A percentile compares a stretch with the other conserved stretches of the same genome.
Evolutionary conservation across 768 basidiomycete species (phyloP).

Genomic region (Tremella fuciformis): DNA sequence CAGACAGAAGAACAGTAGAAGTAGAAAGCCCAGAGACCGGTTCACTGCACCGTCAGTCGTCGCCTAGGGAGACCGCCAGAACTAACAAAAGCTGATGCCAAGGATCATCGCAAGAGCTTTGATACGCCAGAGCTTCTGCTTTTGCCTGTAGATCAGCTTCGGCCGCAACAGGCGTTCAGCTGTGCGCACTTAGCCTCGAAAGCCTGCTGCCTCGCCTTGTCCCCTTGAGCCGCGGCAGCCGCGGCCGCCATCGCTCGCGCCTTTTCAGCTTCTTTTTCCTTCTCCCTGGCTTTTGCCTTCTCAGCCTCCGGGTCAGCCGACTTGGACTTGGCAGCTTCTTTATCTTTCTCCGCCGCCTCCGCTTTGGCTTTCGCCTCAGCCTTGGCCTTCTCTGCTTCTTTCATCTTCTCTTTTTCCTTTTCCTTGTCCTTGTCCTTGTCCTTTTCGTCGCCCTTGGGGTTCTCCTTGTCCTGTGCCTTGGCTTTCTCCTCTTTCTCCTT

Average conservation of each 20-base stretch:
- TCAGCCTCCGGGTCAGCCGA: conserved; percentile 17
- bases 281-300: conserved; percentile 9
- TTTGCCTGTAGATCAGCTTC: conserved; percentile 28
- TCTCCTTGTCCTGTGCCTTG: conserved; percentile 21
- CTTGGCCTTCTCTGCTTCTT: conserved; percentile 24
- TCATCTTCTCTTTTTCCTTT: conserved; percentile 24
- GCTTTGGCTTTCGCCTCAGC: conserved; percentile 20
- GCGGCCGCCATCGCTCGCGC: conserved; percentile 1
- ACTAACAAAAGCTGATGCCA: conserved; percentile 45
- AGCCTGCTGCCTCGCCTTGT: conserved; percentile 8
- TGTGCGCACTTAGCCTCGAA: conserved; percentile 28
- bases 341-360: conserved; percentile 19
- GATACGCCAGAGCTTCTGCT: conserved; percentile 42
- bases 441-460: conserved; percentile 8
- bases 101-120: conserved; percentile 44
- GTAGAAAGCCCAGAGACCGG: conserved; percentile 34
- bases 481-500: conserved; percentile 23
- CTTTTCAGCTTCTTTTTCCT: conserved; percentile 14
- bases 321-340: conserved; percentile 20
- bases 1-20: conserved; percentile 38
- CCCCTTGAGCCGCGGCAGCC: conserved; percentile 4
- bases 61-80: background rate
- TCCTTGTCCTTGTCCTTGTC: conserved; percentile 21
- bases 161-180: background rate
- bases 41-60: conserved; percentile 27